A percentile compares a stretch with the other conserved stretches of the same genome.
Conservation (phyloP, 108 stramenopile genomes). For the Schizochytrium sp. region DNA sequence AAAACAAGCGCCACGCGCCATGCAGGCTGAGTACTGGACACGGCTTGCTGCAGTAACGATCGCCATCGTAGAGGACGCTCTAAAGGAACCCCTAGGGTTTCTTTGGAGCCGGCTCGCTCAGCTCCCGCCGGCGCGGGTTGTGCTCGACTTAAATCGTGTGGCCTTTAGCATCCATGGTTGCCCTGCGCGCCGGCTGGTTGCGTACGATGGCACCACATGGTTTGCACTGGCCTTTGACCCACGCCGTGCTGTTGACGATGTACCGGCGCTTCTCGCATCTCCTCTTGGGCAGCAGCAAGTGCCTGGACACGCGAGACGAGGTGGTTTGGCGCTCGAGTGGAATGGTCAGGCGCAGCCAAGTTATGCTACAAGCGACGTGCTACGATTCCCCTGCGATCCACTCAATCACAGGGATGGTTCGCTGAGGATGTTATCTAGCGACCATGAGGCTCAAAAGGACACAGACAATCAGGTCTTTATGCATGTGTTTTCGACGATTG, state of each 20-base stretch:
- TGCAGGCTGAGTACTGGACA: background rate
- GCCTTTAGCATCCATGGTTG: background rate
- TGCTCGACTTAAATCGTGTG: background rate
- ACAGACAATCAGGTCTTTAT: background rate
- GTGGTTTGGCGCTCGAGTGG: background rate
- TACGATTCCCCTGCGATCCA: background rate
- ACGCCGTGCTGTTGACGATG: background rate
- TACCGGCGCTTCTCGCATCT: background rate
- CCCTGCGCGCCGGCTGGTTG: background rate
- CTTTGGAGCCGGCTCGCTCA: background rate
- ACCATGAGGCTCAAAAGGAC: background rate
- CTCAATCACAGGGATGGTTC: background rate
- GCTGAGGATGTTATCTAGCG: background rate
- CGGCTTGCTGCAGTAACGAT: background rate
- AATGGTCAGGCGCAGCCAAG: background rate
- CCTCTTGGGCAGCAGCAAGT: background rate
- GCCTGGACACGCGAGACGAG: background rate
- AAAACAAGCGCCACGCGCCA: too few relatives aligned
- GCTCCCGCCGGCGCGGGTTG: background rate
- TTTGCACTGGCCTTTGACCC: background rate
- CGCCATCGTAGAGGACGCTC: background rate
- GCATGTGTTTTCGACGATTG: background rate
- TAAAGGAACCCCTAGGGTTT: background rate
- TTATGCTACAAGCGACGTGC: background rate
- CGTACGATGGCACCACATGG: background rate